Evolutionary conservation across 1,284 basidiomycete species (phyloP), one percentile per base, ranked within the genome.

Genomic region (Leccinum fuscescens): DNA sequence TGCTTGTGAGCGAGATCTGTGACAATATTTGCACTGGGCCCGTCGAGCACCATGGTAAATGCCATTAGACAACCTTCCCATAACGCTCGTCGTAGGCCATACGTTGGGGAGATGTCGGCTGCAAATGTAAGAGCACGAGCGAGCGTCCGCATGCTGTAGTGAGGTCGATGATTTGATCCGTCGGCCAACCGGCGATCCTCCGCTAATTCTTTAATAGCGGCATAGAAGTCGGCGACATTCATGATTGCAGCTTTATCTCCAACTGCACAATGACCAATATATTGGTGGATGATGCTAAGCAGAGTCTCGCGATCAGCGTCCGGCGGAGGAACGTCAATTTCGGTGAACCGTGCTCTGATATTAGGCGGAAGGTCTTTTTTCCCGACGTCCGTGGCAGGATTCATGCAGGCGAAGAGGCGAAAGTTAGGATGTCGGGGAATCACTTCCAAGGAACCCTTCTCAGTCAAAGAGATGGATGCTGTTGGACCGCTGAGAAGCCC

Each of bases 11-110:
- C 89, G 12, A 96, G 78, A 12, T 77, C 77, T 6, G 81, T 84
- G 2, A 94, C 92, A n/a, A 84, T 73, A 54, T 82, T 79, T 0
- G 86, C 82, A 68, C 94, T 95, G n/a, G 82, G 76, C 1, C 78
- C 79, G 68, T 98, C 94, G 44, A 99, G 82, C 2, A 92, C 86
- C 93, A 98, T 97, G 3, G 94, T 97, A 75, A 99, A 99, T 0
- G 94, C 89, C 97, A 99, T 99, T 63, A 96, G 72, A 71, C 93
- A 95, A 3, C 96, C 96, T 76, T 99, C 97, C 91, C 93, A 98
- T 15, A 99, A 79, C 1, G 93, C 90, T 37, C 97, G 82, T 50
- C 95, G 86, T 14, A 97, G 77, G 22, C 94, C 89, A 66, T 94
- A 98, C 33, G 82, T 77, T 17, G 82, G 79, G 0, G 92, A 86